Base-by-base conservation (phyloP, 2,329 filamentous ascomycete genomes). In the Cyanodermella asteris region DNA sequence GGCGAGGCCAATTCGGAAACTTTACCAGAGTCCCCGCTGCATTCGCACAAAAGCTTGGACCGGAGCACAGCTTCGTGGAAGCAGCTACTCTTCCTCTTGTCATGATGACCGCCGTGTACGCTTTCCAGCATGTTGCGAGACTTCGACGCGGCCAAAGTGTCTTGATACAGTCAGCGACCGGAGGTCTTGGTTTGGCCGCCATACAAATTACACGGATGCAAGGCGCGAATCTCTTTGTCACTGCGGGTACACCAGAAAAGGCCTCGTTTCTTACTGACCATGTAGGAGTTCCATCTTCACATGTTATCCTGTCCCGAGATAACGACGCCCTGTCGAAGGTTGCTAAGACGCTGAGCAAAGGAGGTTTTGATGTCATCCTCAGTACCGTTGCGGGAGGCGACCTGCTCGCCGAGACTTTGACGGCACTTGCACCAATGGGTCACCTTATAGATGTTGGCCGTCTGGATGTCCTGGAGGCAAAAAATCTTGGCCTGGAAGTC, bases 101-200 rank as follows among this genome's bases (percentile, higher is more conserved):
- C 1, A 48, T 49, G 25, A 32, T 49, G 13, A 49, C 53, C 4
- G 58, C 56, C 1, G 47, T 49, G 27, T 51, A 61, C 28, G 48
- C 46, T 3, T 38, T 65, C 4, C 37, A 44, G 6, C 36, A 53
- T 12, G 28, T 51, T 5, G 55, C 45, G 1, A 39, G 45, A 1
- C 38, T 60, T 1, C 31, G 40, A 8, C 36, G 41, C 39, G 4
- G 29, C 36, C 19, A 31, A 15, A 16, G 13, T 10, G 29, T 33
- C 7, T 26, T 33, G 11, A 32, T 33, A 19, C 31, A 33, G 9
- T 30, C 31, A 17, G 31, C 16, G n/a, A 22, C 29, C n/a, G 22
- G 23, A 7, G 25, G 22, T 18, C 7, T 33, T 13, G 31, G 26
- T 10, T 19, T 28, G 13, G 29, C 23, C 7, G 23, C 31, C 8